Conservation (phyloP, 2,329 filamentous ascomycete species). For the Cercospora nicotianae region DNA sequence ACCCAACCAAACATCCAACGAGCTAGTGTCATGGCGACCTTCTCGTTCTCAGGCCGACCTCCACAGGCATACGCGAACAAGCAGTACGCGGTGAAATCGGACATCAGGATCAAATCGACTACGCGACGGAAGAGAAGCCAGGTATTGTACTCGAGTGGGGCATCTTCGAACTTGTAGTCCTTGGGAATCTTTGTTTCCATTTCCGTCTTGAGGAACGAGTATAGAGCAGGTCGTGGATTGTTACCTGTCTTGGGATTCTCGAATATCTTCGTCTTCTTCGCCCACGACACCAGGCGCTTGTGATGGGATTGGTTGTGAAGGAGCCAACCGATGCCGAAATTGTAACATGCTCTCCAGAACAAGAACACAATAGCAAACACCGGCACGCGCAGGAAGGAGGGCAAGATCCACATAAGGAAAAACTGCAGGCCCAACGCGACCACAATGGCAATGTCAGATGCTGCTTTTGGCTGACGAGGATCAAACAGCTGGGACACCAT, state of each 20-base stretch:
- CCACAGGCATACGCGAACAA: constrained; percentile 90
- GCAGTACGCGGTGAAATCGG: constrained; percentile 96
- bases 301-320: constrained; percentile 89
- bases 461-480: constrained; percentile 90
- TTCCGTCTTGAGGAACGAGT: constrained; percentile 80
- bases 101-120: constrained; percentile 97
- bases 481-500: constrained; percentile 98
- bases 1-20: constrained; percentile 78
- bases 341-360: constrained; percentile 91
- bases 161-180: constrained; percentile 90
- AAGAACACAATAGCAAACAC: constrained; percentile 81
- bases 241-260: constrained; percentile 76
- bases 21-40: constrained; percentile 63
- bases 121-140: constrained; percentile 95
- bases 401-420: constrained; percentile 70
- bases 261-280: constrained; percentile 81
- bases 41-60: constrained; percentile 71
- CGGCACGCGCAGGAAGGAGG: constrained; percentile 67
- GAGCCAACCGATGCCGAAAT: constrained; percentile 87
- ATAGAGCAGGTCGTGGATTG: constrained; percentile 79
- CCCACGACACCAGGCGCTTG: constrained; percentile 82
- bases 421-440: constrained; percentile 75
- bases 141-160: constrained; percentile 97
- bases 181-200: constrained; percentile 91
- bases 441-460: constrained; percentile 80